These are phyloP conservation scores for Trichoderma aggressivum DNA, from an alignment of 2,329 filamentous ascomycete genomes.

Conservation along the genomic window DNA sequence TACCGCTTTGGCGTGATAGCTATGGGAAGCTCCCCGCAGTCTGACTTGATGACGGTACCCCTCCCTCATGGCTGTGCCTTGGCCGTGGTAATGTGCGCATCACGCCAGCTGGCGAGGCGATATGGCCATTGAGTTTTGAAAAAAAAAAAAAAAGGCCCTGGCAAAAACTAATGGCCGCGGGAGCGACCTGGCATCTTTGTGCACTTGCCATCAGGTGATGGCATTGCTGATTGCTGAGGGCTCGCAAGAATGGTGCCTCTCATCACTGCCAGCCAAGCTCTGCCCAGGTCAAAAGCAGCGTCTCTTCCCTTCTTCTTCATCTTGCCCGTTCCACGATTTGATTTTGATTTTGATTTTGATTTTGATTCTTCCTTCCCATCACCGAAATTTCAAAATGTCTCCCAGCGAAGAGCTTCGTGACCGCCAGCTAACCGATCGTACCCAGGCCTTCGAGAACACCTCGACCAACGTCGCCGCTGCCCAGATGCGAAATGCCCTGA, in stretches of 20 bases:
- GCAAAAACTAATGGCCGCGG: neutral
- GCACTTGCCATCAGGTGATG: slow-evolving; percentile 6
- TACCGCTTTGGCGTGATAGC: neutral
- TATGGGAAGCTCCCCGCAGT: neutral
- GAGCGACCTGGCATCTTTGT: neutral
- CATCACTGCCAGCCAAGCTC: neutral
- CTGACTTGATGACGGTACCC: neutral
- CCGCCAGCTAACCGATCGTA: slow-evolving; percentile 27
- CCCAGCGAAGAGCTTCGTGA: neutral
- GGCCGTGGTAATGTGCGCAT: neutral
- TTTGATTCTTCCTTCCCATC: neutral
- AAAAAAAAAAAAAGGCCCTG: neutral
- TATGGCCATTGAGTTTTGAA: neutral
- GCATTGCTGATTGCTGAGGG: neutral
- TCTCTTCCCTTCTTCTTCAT: neutral
- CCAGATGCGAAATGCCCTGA: slow-evolving; percentile 98
- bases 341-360: neutral
- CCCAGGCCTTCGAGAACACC: slow-evolving; percentile 96
- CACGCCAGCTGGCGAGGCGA: neutral
- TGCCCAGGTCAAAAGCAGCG: neutral
- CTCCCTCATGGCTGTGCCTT: neutral
- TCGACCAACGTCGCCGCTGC: slow-evolving; percentile 96
- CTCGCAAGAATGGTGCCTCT: neutral
- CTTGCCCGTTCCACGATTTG: neutral
- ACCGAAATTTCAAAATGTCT: neutral